Evolutionary conservation across 208 protist genomes (phyloP), one percentile per base, ranked within the genome.

Genomic region (Wallacemonas rigidus): DNA sequence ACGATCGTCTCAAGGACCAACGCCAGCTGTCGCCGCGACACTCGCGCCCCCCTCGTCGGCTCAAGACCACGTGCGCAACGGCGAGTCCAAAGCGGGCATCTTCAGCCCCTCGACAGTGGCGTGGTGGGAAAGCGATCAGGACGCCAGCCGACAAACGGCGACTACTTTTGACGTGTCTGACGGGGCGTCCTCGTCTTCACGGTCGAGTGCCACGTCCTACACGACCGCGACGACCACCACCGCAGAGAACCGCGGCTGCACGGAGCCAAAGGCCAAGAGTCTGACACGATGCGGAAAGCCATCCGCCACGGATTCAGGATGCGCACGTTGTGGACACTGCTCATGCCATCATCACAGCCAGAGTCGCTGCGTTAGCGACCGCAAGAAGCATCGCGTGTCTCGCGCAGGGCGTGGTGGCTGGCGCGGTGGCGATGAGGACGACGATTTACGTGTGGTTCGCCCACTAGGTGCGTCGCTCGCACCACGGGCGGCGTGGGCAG

Each of bases 101-200:
- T 92, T 86, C 76, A 75, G 79, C 26, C 70, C 90, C 1, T 63
- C 75, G 6, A 72, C 70, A 14, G 82, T 95, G 39, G 87, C 86
- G 26, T 95, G 90, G 90, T 95, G 90, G 90, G 90, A 95, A 44
- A 74, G 75, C 4, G 39, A 53, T 45, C 51, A 36, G 54, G 61
- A 56, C 26, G 41, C 65, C 17, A 40, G 53, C 17, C 38, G 36
- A 4, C 35, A 51, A 43, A 54, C 63, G 2, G 62, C 61, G n/a
- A 65, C 60, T 40, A 67, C 50, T 17, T 68, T 67, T 39, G 78
- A 82, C 51, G 76, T 75, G 26, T 89, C 82, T 1, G 79, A 88
- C 67, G 82, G 72, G 2, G 38, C 56, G 14, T 14, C 56, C 36
- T 62, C 56, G 8, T 43, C 56, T 17, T 58, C 39, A 6, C 44